Percentiles rank a stretch among this genome's conserved stretches.
These are phyloP conservation scores for Fusarium keratoplasticum DNA, from an alignment of 2,329 filamentous ascomycete species.

Conservation along the genomic window DNA sequence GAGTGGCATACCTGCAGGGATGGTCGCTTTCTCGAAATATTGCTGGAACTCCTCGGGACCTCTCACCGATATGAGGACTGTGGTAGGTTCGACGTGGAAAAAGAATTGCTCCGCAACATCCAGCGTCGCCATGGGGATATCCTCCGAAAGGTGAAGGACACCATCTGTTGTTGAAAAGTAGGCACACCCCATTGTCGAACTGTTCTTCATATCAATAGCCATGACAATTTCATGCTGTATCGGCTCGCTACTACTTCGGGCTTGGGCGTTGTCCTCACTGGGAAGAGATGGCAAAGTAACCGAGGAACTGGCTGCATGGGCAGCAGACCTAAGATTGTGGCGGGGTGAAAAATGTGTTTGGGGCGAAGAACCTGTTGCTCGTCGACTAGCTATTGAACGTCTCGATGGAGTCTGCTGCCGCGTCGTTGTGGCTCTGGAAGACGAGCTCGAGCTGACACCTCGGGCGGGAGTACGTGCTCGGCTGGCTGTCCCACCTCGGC, in stretches of 20 bases:
- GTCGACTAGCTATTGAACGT: not conserved
- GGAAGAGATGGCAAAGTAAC: not conserved
- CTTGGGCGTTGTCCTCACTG: not conserved
- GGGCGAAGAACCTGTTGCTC: not conserved
- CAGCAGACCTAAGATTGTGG: not conserved
- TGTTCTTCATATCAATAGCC: constrained; percentile 80
- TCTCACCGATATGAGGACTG: constrained; percentile 63
- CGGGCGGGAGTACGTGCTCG: not conserved
- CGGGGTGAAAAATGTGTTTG: not conserved
- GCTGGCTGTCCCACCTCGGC: constrained; percentile 9
- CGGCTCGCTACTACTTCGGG: constrained; percentile 15
- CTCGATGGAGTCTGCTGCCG: not conserved
- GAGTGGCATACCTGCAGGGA: constrained; percentile 18
- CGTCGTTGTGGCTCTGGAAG: constrained; percentile 12
- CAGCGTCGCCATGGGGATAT: constrained; percentile 76
- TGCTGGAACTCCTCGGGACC: constrained; percentile 55
- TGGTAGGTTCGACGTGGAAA: constrained; percentile 65
- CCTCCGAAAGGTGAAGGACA: constrained; percentile 80
- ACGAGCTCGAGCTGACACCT: constrained; percentile 7
- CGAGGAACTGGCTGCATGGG: not conserved
- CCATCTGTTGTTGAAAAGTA: constrained; percentile 81
- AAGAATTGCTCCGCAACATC: constrained; percentile 74
- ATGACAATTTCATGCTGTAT: constrained; percentile 73
- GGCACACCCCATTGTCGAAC: constrained; percentile 81
- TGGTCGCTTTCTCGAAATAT: constrained; percentile 43